phyloP scores from a whole-genome alignment of 345 rosid species.

The Camelina hispida region DNA sequence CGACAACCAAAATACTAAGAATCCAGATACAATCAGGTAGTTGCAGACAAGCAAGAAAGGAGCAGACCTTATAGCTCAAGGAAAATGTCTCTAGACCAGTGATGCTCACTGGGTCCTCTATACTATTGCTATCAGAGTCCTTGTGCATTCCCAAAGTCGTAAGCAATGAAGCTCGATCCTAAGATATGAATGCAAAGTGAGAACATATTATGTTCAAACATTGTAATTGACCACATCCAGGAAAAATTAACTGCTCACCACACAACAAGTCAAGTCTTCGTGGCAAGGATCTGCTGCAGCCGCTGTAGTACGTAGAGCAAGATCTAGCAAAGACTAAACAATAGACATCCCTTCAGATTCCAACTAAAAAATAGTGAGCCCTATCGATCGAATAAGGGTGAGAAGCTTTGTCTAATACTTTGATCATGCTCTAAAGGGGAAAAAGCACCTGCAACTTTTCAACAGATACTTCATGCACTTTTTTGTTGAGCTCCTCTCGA shows the following conservation, averaged over 20 bases:
- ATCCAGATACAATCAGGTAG: not conserved
- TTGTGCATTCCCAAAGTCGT: constrained; percentile 71
- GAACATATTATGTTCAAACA: constrained; percentile 13
- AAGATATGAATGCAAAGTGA: constrained; percentile 44
- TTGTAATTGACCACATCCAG: constrained; percentile 23
- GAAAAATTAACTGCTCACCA: constrained; percentile 58
- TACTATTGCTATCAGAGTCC: constrained; percentile 59
- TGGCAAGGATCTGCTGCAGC: constrained; percentile 98
- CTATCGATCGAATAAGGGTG: constrained; percentile 17
- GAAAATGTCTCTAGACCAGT: constrained; percentile 97
- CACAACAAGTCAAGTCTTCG: constrained; percentile 93
- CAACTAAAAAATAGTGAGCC: constrained; percentile 16
- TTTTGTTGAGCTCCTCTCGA: constrained; percentile 87
- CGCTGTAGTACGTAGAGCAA: constrained; percentile 91
- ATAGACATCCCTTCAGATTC: constrained; percentile 26
- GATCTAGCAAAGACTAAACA: constrained; percentile 87
- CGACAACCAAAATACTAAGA: not conserved
- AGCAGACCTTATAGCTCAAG: constrained; percentile 89
- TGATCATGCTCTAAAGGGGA: constrained; percentile 7
- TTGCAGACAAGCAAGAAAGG: constrained; percentile 19
- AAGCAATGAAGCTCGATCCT: constrained; percentile 90
- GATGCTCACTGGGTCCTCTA: constrained; percentile 74
- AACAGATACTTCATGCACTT: constrained; percentile 75
- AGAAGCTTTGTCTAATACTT: constrained; percentile 15
- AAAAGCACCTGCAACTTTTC: constrained; percentile 87